Percentiles rank a stretch among this genome's conserved stretches.
phyloP scores from a whole-genome alignment of 225 moss, liverwort and hornwort species.

The Polytrichum formosum region DNA sequence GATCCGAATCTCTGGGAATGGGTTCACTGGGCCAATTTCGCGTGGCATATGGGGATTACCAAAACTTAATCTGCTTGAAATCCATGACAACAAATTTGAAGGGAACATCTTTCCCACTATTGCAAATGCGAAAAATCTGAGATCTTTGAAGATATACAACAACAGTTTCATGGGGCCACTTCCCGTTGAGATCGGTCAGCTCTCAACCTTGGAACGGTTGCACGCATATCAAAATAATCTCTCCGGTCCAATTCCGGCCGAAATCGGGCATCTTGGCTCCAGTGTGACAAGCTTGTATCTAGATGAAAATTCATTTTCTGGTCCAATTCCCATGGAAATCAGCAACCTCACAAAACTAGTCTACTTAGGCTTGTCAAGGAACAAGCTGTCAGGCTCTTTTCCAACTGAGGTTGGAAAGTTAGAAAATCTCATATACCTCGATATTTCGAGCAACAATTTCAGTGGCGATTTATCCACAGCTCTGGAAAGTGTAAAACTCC shows the following conservation, averaged over 20 bases:
- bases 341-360: constrained; percentile 19
- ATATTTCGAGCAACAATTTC: constrained; percentile 38
- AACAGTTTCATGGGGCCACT: constrained; percentile 33
- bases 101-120: constrained; percentile 21
- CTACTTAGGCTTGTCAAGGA: constrained; percentile 34
- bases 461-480: constrained; percentile 17
- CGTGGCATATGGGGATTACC: constrained; percentile 26
- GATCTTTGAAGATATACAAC: constrained; percentile 35
- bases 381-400: constrained; percentile 24
- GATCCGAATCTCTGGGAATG: constrained; percentile 38
- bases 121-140: constrained; percentile 20
- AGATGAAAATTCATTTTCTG: constrained; percentile 26
- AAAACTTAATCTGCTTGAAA: constrained; percentile 35
- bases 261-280: constrained; percentile 20
- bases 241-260: constrained; percentile 19
- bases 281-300: constrained; percentile 25
- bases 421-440: constrained; percentile 32
- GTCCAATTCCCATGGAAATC: constrained; percentile 17
- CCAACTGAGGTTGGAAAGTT: constrained; percentile 19
- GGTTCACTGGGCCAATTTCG: constrained; percentile 26
- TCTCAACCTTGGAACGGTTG: constrained; percentile 27
- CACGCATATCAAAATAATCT: constrained; percentile 29
- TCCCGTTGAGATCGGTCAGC: constrained; percentile 15
- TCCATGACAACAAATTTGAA: constrained; percentile 38
- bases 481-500: constrained; percentile 10